phyloP scores from a whole-genome alignment of 768 basidiomycete genomes.

The Floccularia luteovirens region DNA sequence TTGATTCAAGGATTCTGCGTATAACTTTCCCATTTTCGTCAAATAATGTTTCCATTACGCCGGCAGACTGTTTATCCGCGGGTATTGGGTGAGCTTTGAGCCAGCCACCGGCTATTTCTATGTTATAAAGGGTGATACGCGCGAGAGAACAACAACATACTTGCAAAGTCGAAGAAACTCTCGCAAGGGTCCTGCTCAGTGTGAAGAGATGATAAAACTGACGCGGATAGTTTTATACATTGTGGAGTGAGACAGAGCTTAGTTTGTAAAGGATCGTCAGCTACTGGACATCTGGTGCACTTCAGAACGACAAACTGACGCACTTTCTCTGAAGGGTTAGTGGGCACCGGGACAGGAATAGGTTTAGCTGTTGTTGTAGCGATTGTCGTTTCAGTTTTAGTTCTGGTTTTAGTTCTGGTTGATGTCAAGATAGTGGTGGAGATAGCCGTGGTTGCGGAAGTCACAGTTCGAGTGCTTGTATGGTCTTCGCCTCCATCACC shows the following conservation, averaged over 20 bases:
- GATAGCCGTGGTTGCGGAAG: constrained; percentile 30
- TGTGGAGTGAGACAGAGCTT: constrained; percentile 65
- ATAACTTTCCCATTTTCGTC: constrained; percentile 77
- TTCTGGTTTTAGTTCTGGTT: constrained; percentile 17
- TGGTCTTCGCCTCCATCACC: constrained; percentile 13
- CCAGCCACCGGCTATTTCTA: constrained; percentile 77
- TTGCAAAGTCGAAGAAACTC: constrained; percentile 89
- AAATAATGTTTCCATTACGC: constrained; percentile 64
- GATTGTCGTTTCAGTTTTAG: constrained; percentile 19
- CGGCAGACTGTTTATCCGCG: constrained; percentile 70
- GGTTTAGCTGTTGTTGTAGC: constrained; percentile 24
- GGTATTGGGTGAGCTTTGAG: constrained; percentile 76
- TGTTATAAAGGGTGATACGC: background rate
- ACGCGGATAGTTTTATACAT: constrained; percentile 79
- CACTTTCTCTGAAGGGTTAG: constrained; percentile 46
- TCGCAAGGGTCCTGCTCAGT: constrained; percentile 86
- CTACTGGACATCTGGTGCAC: background rate
- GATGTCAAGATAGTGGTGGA: constrained; percentile 30
- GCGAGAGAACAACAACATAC: constrained; percentile 63
- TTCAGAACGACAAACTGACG: constrained; percentile 3
- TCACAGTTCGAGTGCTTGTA: constrained; percentile 10
- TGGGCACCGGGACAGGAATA: constrained; percentile 43
- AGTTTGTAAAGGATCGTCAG: constrained; percentile 26
- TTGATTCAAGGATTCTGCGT: constrained; percentile 57
- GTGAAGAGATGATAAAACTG: constrained; percentile 77